Base-by-base conservation (phyloP, 495 filamentous ascomycete genomes). In the Penicillium pancosmium region DNA sequence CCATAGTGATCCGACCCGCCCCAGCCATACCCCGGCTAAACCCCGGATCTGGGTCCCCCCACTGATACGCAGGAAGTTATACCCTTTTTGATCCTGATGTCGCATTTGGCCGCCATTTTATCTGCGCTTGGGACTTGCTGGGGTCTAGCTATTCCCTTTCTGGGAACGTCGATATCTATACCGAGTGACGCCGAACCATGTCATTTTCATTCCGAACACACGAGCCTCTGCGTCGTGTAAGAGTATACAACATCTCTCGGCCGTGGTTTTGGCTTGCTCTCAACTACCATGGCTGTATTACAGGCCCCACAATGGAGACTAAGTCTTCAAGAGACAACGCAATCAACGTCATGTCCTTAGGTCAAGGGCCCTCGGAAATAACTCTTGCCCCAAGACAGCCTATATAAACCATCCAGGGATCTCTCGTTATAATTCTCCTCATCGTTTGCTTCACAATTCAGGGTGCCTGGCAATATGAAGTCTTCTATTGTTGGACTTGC, bases 1-100 rank as follows among this genome's bases (percentile, higher is more conserved):
- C 41, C n/a, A 21, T 44, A 44, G 15, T 19, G 41, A 16, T n/a
- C 41, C 16, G 41, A 27, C 46, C 46, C 46, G 46, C 46, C 11
- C n/a, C 46, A 48, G 23, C 46, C 46, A 48, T 27, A 12, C 46
- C 23, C 46, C 46, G 46, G 46, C 46, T 48, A 48, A 48, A 48
- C 46, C 46, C 46, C 46, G 46, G 46, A 48, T 9, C 8, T 48
- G 21, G 2, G 7, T 47, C 21, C 46, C 46, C 46, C 46, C 18
- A 48, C 46, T 48, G 46, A 48, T 48, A 19, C 1, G 46, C 46
- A 48, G 9, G 4, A n/a, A 27, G 23, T 12, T 2, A 27, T 48
- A 13, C 46, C 15, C 21, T 48, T 48, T 48, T 48, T 23, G 46
- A 23, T 48, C 46, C 21, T 48, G 46, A 46, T 27, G 46, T 48